A percentile compares a stretch with the other conserved stretches of the same genome.
phyloP scores from a whole-genome alignment of 2,329 filamentous ascomycete species.

The Aspergillus intermedius region DNA sequence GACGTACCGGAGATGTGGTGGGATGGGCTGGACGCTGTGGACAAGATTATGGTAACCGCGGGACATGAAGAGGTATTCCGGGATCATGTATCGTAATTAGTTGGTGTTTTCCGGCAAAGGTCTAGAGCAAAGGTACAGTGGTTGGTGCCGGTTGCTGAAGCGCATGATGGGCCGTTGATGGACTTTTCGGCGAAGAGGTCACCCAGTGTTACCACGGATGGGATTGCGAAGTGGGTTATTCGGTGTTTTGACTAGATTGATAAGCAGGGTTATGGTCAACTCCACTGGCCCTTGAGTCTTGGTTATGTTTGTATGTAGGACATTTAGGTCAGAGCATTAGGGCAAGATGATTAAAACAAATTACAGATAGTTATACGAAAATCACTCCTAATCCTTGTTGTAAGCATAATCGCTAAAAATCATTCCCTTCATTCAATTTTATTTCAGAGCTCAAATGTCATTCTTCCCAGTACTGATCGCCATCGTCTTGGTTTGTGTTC shows the following conservation, averaged over 20 bases:
- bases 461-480: no score
- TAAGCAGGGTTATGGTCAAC: no score
- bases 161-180: conserved; percentile 19
- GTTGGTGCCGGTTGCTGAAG: conserved; percentile 12
- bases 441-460: no score
- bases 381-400: background rate
- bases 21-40: conserved; percentile 5
- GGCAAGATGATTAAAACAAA: no score
- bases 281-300: no score
- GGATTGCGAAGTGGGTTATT: conserved; percentile 6
- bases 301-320: no score
- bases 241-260: background rate
- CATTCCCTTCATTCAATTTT: no score
- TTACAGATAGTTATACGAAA: no score
- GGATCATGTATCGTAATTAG: conserved; percentile 13
- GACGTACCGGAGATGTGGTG: conserved; percentile 18
- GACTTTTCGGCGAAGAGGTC: conserved; percentile 12
- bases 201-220: conserved; percentile 9
- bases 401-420: no score
- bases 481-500: no score
- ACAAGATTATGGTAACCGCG: conserved; percentile 12
- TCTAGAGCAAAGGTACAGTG: conserved; percentile 3
- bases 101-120: conserved; percentile 3
- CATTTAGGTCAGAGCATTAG: no score
- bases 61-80: conserved; percentile 17